Base-by-base conservation (phyloP, 1,139 yeast genomes). In the Debaryomyces sp. region DNA sequence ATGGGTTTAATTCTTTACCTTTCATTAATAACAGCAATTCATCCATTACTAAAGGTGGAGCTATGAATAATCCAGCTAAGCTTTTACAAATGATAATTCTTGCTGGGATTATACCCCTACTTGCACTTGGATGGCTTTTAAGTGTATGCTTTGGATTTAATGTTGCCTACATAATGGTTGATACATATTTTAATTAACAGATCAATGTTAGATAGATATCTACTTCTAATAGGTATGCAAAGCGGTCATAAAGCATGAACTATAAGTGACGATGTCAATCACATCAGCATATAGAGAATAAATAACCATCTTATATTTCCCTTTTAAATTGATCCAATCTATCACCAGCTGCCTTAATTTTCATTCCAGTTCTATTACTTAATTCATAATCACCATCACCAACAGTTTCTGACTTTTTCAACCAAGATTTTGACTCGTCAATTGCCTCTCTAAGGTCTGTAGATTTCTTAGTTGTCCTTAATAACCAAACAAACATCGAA, bases 1-100 rank as follows among this genome's bases (percentile, higher is more conserved):
- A 90, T 60, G 97, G 97, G n/a, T 91, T 88, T 69, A 88, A 88
- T 63, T 85, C 90, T 17, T 74, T 91, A 62, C 96, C 97, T 6
- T 86, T 88, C 58, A 71, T 90, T 54, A 84, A 81, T 52, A 82
- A 78, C 57, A 82, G 89, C 32, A 86, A 85, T 37, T 57, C 62
- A 17, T 49, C 52, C 30, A 45, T 45, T 24, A 51, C 51, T 23
- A 50, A 54, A n/a, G 52, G 61, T 64, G 73, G 52, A 62, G 81
- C 44, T 61, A 83, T 48, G 64, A 76, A 49, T 82, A 91, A 51
- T 70, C 73, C 74, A 5, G 76, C 75, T 5, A 64, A 59, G 44
- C 46, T 64, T 13, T 59, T 76, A 40, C 80, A 75, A 52, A 58
- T 69, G 65, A 63, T 72, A 5, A 68, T 75, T 1, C 60, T 75